A percentile compares a stretch with the other conserved stretches of the same genome.
These are phyloP conservation scores for Kingdonia uniflora DNA, from an alignment of 164 flowering plant species.

Conservation along the genomic window DNA sequence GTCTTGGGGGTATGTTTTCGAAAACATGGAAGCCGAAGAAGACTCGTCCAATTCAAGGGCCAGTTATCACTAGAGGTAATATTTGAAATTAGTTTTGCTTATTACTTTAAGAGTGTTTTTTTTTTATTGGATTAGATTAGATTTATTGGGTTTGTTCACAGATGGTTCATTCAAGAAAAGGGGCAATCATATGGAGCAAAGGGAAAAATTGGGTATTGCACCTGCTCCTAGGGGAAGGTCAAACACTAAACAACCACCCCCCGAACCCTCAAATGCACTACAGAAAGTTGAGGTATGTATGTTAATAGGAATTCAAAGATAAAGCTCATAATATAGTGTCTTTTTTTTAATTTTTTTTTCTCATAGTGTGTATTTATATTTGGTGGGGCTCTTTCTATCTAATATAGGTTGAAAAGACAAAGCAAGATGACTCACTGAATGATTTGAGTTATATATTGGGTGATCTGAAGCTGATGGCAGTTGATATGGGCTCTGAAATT, in stretches of 20 bases:
- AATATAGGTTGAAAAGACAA: conserved; percentile 55
- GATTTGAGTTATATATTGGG: conserved; percentile 67
- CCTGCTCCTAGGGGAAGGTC: conserved; percentile 28
- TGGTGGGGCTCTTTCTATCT: background rate
- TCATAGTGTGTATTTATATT: background rate
- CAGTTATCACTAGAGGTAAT: conserved; percentile 42
- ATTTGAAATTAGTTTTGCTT: background rate
- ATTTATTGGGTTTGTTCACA: conserved; percentile 17
- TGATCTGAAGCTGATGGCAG: conserved; percentile 76
- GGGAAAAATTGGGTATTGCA: conserved; percentile 65
- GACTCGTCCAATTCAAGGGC: conserved; percentile 57
- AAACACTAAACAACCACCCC: conserved; percentile 27
- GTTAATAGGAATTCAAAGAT: background rate
- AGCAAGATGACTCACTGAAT: conserved; percentile 71
- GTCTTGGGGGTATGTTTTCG: conserved; percentile 88
- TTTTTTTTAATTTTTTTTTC: background rate
- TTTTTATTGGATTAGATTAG: background rate
- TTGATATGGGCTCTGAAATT: conserved; percentile 76
- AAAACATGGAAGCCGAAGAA: conserved; percentile 94
- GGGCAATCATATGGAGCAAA: conserved; percentile 39
- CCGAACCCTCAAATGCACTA: conserved; percentile 48
- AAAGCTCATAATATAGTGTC: background rate
- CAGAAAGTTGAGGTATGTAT: conserved; percentile 71
- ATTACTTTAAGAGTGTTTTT: background rate
- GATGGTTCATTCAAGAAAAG: conserved; percentile 41